Conservation (phyloP, 1,139 yeast species). For the Starmera stellimalicola region DNA sequence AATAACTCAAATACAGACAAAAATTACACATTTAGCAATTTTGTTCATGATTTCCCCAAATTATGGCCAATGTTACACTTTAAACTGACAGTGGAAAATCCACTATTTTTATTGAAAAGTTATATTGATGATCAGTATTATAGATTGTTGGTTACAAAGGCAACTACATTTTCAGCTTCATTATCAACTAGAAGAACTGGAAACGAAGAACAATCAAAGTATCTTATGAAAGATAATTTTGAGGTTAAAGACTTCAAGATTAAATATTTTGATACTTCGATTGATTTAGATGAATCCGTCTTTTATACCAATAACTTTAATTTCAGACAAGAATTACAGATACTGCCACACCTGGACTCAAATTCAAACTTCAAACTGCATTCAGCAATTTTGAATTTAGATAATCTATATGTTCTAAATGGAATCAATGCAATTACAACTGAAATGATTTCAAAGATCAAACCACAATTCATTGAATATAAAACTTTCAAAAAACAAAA, state of each 20-base stretch:
- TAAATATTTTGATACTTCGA: conserved; percentile 11
- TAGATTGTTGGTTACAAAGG: conserved; percentile 12
- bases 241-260: conserved; percentile 8
- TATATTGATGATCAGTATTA: conserved; percentile 10
- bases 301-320: conserved; percentile 17
- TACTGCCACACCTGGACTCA: conserved; percentile 18
- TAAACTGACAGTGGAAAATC: conserved; percentile 17
- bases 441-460: conserved; percentile 11
- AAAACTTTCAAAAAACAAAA: conserved; percentile 2
- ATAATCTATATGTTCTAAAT: conserved; percentile 23
- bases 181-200: conserved; percentile 7
- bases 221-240: conserved; percentile 9
- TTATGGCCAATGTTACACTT: conserved; percentile 15
- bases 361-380: conserved; percentile 13
- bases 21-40: conserved; percentile 1
- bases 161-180: conserved; percentile 12
- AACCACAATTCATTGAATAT: conserved; percentile 4
- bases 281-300: conserved; percentile 11
- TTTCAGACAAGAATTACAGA: conserved; percentile 12
- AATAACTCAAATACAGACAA: background rate
- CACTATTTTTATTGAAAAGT: conserved; percentile 15
- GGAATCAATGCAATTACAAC: conserved; percentile 20
- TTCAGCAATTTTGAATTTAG: conserved; percentile 18
- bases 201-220: conserved; percentile 8
- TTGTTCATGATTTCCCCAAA: conserved; percentile 7